Evolutionary conservation across 2,329 filamentous ascomycete genomes (phyloP).

Genomic region (Trichoderma brevicompactum): DNA sequence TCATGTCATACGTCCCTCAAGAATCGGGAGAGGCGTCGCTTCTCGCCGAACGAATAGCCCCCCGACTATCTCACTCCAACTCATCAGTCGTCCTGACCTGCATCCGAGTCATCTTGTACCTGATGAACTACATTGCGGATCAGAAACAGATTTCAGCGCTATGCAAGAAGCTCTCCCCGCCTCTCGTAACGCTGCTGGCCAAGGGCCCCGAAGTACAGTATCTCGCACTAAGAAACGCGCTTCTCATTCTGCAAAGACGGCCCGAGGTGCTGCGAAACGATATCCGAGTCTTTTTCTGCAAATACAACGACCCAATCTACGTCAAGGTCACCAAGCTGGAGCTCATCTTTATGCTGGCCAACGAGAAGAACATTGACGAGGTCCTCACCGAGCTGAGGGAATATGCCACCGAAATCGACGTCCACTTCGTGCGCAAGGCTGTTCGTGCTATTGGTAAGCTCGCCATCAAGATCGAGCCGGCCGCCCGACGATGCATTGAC

Average conservation of each 20-base stretch:
- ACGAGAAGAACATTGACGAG: conserved; percentile 91
- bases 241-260: conserved; percentile 88
- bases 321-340: conserved; percentile 99
- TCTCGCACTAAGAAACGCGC: conserved; percentile 86
- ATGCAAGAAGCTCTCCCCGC: conserved; percentile 91
- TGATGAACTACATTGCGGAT: conserved; percentile 98
- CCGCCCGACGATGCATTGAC: conserved; percentile 88
- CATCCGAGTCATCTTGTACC: conserved; percentile 92
- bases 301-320: conserved; percentile 99
- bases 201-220: conserved; percentile 99
- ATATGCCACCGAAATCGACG: conserved; percentile 97
- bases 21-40: conserved; percentile 86
- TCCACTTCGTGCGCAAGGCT: conserved; percentile 97
- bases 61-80: conserved; percentile 95
- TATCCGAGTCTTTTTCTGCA: conserved; percentile 99
- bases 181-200: conserved; percentile 89
- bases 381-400: conserved; percentile 92
- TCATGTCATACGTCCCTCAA: conserved; percentile 97
- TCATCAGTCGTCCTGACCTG: conserved; percentile 95
- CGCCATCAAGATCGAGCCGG: conserved; percentile 97
- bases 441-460: conserved; percentile 97
- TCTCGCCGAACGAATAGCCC: conserved; percentile 89
- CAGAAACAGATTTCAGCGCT: conserved; percentile 84
- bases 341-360: conserved; percentile 98
- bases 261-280: conserved; percentile 95